These are phyloP conservation scores for Monosporascus sp. DNA, from an alignment of 2,329 filamentous ascomycete species.

Conservation along the genomic window DNA sequence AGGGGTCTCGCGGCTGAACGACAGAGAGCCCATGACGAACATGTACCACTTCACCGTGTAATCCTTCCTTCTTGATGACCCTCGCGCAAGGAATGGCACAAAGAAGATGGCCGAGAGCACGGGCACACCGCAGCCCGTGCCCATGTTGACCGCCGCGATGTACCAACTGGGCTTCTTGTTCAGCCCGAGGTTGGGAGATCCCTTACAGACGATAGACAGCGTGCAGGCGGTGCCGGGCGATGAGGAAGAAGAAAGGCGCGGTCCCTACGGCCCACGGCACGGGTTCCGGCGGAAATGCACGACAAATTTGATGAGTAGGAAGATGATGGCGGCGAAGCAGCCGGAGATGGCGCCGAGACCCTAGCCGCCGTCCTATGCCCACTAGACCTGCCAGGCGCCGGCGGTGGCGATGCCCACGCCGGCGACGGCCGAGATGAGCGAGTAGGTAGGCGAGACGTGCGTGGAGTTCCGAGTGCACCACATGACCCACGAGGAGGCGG, in stretches of 20 bases:
- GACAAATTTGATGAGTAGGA: slow-evolving; percentile 65
- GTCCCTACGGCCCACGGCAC: slow-evolving; percentile 68
- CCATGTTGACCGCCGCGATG: slow-evolving; percentile 61
- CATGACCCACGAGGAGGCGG: slow-evolving; percentile 69
- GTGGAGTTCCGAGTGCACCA: slow-evolving; percentile 71
- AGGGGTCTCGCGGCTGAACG: slow-evolving; percentile 54
- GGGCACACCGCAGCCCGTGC: slow-evolving; percentile 55
- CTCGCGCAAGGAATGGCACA: slow-evolving; percentile 61
- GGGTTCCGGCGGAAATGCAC: slow-evolving; percentile 67
- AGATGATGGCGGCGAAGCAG: slow-evolving; percentile 62
- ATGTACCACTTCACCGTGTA: slow-evolving; percentile 58
- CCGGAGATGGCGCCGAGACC: slow-evolving; percentile 66
- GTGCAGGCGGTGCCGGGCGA: slow-evolving; percentile 70
- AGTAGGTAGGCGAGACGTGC: slow-evolving; percentile 70
- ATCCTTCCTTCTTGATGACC: slow-evolving; percentile 67
- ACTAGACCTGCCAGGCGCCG: slow-evolving; percentile 56
- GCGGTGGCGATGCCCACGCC: slow-evolving; percentile 65
- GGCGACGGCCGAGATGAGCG: slow-evolving; percentile 62
- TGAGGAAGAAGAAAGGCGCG: slow-evolving; percentile 72
- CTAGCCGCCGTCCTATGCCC: slow-evolving; percentile 65
- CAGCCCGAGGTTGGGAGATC: slow-evolving; percentile 62
- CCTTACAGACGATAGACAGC: slow-evolving; percentile 76
- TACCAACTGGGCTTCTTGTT: slow-evolving; percentile 63
- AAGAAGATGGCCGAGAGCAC: slow-evolving; percentile 64
- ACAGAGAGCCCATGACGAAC: slow-evolving; percentile 57